Base-by-base conservation (phyloP, 2,329 filamentous ascomycete genomes). In the Sphaerulina vaccinii region DNA sequence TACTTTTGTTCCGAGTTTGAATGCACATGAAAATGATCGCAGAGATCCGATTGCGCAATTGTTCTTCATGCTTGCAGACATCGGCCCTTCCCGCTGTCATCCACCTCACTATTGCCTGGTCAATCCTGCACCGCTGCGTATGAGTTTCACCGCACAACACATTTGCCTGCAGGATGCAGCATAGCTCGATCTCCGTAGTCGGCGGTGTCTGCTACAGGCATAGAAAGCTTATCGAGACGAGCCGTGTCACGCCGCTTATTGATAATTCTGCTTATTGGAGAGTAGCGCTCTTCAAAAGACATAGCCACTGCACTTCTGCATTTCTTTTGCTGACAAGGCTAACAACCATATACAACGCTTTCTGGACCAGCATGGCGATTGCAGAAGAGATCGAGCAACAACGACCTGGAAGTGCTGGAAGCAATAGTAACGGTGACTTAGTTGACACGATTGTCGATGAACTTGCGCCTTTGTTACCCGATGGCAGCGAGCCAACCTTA, bases 381-480 rank as follows among this genome's bases (percentile, higher is more conserved):
- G 11, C 39, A 13, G 45, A 49, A 49, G 44, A 40, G 36, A 32
- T 49, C 19, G 45, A 49, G 32, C 9, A 42, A 6, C 38, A 22
- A 22, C 38, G 45, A 23, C 51, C 43, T 7, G 8, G 4, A 24
- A 46, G 41, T 16, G 44, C 24, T 16, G 21, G n/a, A n/a, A n/a
- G 24, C 27, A 47, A 19, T 13, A 24, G 33, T 32, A 32, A 51
- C 22, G 49, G 37, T 22, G 49, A 52, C 13, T 41, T 39, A 7
- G n/a, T 38, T 18, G 37, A 49, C 15, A 49, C 44, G 7, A 39
- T 49, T 18, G 43, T 51, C 16, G 55, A 55, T 39, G 55, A 57
- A 33, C 23, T 33, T 29, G 47, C 55, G 35, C 57, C 55, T 27
- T 50, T 55, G 5, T 29, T 60, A n/a, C 35, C 54, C 29, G 44